These are phyloP conservation scores for Cystobasidium slooffiae DNA, from an alignment of 1,284 basidiomycete genomes.

Conservation along the genomic window DNA sequence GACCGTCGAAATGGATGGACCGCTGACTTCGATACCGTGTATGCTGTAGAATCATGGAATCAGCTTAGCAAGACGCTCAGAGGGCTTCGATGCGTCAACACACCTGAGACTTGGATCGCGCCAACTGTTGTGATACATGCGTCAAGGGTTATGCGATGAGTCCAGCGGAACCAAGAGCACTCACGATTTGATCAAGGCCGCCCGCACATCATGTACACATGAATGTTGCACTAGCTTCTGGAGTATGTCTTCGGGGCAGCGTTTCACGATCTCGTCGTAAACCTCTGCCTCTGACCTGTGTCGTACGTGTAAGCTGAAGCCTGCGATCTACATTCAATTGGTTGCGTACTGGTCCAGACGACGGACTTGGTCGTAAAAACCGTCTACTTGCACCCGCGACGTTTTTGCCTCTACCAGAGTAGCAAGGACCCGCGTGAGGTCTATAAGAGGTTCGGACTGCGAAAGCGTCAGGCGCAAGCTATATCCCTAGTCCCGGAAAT, in stretches of 20 bases:
- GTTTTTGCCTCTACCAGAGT: constrained; percentile 67
- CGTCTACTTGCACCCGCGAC: constrained; percentile 69
- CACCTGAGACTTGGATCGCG: constrained; percentile 60
- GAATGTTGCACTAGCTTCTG: constrained; percentile 48
- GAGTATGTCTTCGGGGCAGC: constrained; percentile 54
- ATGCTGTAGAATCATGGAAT: constrained; percentile 46
- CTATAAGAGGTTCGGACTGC: constrained; percentile 43
- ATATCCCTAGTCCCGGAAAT: neutral
- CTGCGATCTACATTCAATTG: constrained; percentile 54
- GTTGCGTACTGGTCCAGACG: constrained; percentile 50
- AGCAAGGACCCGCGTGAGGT: constrained; percentile 76
- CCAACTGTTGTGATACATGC: constrained; percentile 50
- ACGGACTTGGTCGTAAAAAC: constrained; percentile 70
- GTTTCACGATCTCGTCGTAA: constrained; percentile 72
- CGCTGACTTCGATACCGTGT: constrained; percentile 52
- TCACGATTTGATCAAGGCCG: constrained; percentile 58
- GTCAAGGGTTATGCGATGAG: constrained; percentile 52
- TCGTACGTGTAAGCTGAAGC: constrained; percentile 49
- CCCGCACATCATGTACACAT: constrained; percentile 48
- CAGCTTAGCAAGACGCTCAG: neutral
- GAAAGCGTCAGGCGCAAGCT: neutral
- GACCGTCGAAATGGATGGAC: constrained; percentile 69
- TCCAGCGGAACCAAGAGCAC: constrained; percentile 61
- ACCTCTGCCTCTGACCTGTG: constrained; percentile 63
- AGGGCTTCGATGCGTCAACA: constrained; percentile 60